A percentile compares a stretch with the other conserved stretches of the same genome.
These are phyloP conservation scores for Castanea crenata DNA, from an alignment of 306 rosid species.

Conservation along the genomic window DNA sequence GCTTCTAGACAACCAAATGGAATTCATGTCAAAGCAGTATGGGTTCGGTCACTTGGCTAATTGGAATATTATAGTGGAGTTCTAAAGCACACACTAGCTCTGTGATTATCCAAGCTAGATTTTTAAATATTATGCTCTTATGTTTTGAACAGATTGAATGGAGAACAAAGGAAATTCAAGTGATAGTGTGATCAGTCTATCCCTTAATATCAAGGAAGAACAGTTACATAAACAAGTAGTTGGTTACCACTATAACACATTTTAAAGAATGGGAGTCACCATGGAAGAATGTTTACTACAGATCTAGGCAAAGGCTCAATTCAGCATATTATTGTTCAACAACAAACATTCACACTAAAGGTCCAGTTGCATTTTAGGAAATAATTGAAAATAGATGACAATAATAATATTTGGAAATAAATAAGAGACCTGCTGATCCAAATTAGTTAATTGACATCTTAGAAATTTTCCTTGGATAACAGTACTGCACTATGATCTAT, in stretches of 20 bases:
- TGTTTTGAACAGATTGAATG: neutral
- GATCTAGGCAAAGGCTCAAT: neutral
- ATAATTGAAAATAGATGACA: neutral
- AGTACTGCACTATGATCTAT: neutral
- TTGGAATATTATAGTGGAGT: neutral
- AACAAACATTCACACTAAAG: neutral
- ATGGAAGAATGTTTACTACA: neutral
- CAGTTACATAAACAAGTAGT: too few relatives aligned
- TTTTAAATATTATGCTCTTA: too few relatives aligned
- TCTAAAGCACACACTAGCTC: too few relatives aligned
- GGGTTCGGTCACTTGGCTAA: too few relatives aligned
- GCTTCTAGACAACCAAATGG: neutral
- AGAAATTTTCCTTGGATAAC: slow-evolving; percentile 3
- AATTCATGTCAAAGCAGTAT: neutral
- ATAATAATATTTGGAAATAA: too few relatives aligned
- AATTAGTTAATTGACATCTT: neutral
- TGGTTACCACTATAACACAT: too few relatives aligned
- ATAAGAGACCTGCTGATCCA: too few relatives aligned
- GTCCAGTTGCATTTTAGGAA: neutral
- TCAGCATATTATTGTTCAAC: neutral
- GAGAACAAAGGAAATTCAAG: neutral
- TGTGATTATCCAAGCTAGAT: too few relatives aligned
- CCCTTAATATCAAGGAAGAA: too few relatives aligned
- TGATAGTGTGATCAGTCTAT: neutral
- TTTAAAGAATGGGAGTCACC: too few relatives aligned